phyloP scores from a whole-genome alignment of 2,329 filamentous ascomycete genomes.

The Ascochyta lentis region DNA sequence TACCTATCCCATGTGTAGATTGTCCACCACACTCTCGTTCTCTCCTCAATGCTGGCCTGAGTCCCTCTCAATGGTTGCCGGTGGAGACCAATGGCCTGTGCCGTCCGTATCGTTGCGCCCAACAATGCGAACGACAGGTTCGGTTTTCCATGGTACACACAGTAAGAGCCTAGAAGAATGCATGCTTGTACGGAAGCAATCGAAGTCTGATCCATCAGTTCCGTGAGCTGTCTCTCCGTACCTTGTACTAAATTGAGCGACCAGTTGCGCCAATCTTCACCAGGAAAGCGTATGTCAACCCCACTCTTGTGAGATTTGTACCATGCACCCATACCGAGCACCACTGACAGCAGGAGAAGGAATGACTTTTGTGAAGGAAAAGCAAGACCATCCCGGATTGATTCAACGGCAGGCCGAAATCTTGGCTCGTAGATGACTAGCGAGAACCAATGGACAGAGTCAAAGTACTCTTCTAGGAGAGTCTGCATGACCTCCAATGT shows the following conservation, averaged over 20 bases:
- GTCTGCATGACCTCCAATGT: slow-evolving; percentile 34
- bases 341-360: slow-evolving; percentile 46
- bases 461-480: slow-evolving; percentile 52
- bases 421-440: slow-evolving; percentile 53
- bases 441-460: slow-evolving; percentile 55
- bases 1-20: slow-evolving; percentile 51
- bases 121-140: slow-evolving; percentile 50
- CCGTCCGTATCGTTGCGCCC: slow-evolving; percentile 48
- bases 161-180: slow-evolving; percentile 51
- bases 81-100: slow-evolving; percentile 47
- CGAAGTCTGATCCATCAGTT: slow-evolving; percentile 52
- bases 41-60: slow-evolving; percentile 40
- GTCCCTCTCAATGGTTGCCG: slow-evolving; percentile 34
- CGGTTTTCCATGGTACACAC: slow-evolving; percentile 53
- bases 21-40: slow-evolving; percentile 53
- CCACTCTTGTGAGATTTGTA: slow-evolving; percentile 42
- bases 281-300: slow-evolving; percentile 5
- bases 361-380: slow-evolving; percentile 47
- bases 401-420: slow-evolving; percentile 45
- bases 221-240: slow-evolving; percentile 46
- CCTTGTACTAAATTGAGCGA: slow-evolving; percentile 29
- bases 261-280: slow-evolving; percentile 24
- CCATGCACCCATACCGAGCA: slow-evolving; percentile 51
- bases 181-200: slow-evolving; percentile 49
- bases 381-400: slow-evolving; percentile 45